phyloP scores from a whole-genome alignment of 495 filamentous ascomycete genomes.

The Neurospora tetrasperma region DNA sequence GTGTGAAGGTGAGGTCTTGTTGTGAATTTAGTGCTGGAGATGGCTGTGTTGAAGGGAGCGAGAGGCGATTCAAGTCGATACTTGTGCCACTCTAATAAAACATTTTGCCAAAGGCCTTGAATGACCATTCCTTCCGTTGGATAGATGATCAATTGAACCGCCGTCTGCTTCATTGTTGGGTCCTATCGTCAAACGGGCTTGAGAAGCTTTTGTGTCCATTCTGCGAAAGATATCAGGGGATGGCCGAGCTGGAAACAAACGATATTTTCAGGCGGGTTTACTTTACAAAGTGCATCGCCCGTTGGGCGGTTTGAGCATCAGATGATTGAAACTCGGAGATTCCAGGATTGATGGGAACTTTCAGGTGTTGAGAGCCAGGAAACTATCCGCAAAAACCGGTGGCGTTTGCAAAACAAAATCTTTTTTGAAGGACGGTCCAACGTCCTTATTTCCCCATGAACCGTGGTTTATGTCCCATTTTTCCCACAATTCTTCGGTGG shows the following conservation, averaged over 20 bases:
- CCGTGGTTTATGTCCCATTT: too few relatives aligned
- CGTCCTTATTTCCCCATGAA: too few relatives aligned
- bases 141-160: not conserved
- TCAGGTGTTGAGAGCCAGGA: too few relatives aligned
- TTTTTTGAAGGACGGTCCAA: too few relatives aligned
- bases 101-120: not conserved
- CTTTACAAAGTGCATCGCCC: not conserved
- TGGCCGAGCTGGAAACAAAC: not conserved
- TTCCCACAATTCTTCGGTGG: too few relatives aligned
- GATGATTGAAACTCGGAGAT: too few relatives aligned
- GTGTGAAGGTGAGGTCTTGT: not conserved
- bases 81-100: not conserved
- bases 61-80: not conserved
- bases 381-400: too few relatives aligned
- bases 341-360: too few relatives aligned
- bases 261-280: not conserved
- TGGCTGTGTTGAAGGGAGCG: not conserved
- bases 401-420: too few relatives aligned
- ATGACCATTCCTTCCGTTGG: fast-evolving
- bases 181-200: not conserved
- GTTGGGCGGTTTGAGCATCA: not conserved
- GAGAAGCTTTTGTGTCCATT: not conserved
- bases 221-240: not conserved
- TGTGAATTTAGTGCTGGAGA: not conserved
- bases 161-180: not conserved